phyloP scores from a whole-genome alignment of 1,139 yeast species.

The Kodamaea arcana region DNA sequence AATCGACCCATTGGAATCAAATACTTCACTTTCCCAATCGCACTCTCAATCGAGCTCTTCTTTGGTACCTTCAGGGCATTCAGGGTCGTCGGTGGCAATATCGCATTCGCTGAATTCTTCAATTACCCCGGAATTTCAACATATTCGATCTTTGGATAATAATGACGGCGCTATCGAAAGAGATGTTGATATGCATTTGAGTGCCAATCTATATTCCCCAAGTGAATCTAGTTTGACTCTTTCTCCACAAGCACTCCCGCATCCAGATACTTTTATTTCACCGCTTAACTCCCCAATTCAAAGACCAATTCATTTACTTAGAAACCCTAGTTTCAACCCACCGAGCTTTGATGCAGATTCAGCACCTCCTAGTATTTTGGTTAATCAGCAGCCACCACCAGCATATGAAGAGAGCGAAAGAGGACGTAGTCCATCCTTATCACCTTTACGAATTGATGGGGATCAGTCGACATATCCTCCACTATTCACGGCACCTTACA shows the following conservation, averaged over 20 bases:
- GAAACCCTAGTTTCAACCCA: constrained; percentile 39
- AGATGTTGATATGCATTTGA: constrained; percentile 44
- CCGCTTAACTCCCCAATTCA: constrained; percentile 29
- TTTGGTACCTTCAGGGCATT: constrained; percentile 1
- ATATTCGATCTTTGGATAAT: constrained; percentile 21
- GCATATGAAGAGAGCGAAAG: constrained; percentile 32
- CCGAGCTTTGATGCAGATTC: constrained; percentile 39
- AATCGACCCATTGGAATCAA: neutral
- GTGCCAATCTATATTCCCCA: constrained; percentile 63
- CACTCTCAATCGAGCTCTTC: constrained; percentile 8
- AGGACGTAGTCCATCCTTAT: constrained; percentile 16
- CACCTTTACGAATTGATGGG: constrained; percentile 30
- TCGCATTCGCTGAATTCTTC: no score
- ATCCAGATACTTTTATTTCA: constrained; percentile 34
- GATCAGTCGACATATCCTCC: constrained; percentile 1
- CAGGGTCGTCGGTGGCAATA: no score
- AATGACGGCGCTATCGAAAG: constrained; percentile 40
- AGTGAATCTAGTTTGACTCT: constrained; percentile 23
- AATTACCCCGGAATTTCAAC: constrained; percentile 23
- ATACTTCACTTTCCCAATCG: neutral
- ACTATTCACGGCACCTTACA: constrained; percentile 4
- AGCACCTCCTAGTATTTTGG: constrained; percentile 24
- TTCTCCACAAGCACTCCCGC: constrained; percentile 59
- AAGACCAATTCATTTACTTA: constrained; percentile 33
- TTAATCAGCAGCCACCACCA: constrained; percentile 23